phyloP scores from a whole-genome alignment of 129 eudicot genomes.

The Pulicaria dysenterica region DNA sequence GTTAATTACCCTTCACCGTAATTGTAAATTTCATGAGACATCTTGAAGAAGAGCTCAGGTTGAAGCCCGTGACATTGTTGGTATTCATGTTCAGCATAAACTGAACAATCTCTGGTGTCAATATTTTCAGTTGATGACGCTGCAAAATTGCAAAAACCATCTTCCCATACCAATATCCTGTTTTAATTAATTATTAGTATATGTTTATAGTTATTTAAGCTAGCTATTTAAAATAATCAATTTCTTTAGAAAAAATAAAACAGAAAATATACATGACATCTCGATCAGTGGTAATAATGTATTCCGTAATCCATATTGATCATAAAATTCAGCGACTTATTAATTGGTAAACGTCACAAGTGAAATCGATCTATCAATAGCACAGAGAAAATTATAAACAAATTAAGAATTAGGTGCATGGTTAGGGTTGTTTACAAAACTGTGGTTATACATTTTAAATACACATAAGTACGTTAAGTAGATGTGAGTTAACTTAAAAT shows the following conservation, averaged over 20 bases:
- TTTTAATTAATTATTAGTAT: background rate
- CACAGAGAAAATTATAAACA: too few species aligned
- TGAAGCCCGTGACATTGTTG: constrained; percentile 81
- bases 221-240: background rate
- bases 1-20: constrained; percentile 91
- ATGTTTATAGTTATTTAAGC: background rate
- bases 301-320: background rate
- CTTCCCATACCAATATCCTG: constrained; percentile 99
- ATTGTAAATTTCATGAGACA: constrained; percentile 99
- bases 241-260: background rate
- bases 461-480: too few species aligned
- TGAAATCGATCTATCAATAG: too few species aligned
- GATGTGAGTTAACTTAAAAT: too few species aligned
- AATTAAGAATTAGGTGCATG: too few species aligned
- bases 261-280: background rate
- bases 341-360: too few species aligned
- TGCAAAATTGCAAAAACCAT: constrained; percentile 93
- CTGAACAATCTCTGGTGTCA: constrained; percentile 41
- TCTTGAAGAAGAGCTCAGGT: constrained; percentile 97
- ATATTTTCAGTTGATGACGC: constrained; percentile 71
- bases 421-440: too few species aligned
- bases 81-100: constrained; percentile 49
- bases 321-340: too few species aligned
- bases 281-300: background rate
- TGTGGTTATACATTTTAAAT: too few species aligned